phyloP scores from a whole-genome alignment of 495 filamentous ascomycete genomes.

The Astrocystis sublimbata region DNA sequence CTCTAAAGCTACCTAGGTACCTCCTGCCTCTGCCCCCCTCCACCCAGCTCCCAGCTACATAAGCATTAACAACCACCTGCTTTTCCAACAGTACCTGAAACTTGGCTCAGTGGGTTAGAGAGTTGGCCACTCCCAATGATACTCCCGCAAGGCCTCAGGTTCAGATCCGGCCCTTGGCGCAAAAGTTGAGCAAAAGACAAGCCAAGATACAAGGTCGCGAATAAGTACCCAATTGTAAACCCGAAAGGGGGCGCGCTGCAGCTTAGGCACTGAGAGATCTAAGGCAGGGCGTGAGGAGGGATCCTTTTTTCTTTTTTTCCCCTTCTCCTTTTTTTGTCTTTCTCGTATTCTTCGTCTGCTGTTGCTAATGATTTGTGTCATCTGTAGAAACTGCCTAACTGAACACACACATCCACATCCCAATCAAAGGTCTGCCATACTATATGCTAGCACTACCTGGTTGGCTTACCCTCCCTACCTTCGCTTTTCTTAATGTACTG shows the following conservation, averaged over 20 bases:
- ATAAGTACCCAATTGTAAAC: background rate
- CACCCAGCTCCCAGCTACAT: background rate
- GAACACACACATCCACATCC: no score
- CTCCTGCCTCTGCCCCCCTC: background rate
- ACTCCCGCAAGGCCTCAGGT: background rate
- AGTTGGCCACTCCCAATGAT: background rate
- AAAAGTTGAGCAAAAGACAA: background rate
- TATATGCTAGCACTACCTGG: no score
- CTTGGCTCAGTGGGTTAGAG: background rate
- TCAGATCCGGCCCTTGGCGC: slow-evolving; percentile 7
- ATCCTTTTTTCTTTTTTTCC: background rate
- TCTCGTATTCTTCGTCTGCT: background rate
- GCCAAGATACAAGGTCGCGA: background rate
- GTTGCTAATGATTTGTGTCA: no score
- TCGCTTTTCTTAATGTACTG: no score
- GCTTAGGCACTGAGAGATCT: slow-evolving; percentile 7
- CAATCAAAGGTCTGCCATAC: no score
- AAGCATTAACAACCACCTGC: background rate
- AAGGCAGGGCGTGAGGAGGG: slow-evolving; percentile 5
- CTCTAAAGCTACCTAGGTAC: background rate
- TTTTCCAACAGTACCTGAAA: background rate
- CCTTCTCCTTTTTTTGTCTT: background rate
- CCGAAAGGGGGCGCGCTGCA: slow-evolving; percentile 6
- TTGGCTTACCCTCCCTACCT: no score
- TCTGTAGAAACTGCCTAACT: no score